Evolutionary conservation across 768 basidiomycete genomes (phyloP).

Genomic region (Tubosaeta sp.): DNA sequence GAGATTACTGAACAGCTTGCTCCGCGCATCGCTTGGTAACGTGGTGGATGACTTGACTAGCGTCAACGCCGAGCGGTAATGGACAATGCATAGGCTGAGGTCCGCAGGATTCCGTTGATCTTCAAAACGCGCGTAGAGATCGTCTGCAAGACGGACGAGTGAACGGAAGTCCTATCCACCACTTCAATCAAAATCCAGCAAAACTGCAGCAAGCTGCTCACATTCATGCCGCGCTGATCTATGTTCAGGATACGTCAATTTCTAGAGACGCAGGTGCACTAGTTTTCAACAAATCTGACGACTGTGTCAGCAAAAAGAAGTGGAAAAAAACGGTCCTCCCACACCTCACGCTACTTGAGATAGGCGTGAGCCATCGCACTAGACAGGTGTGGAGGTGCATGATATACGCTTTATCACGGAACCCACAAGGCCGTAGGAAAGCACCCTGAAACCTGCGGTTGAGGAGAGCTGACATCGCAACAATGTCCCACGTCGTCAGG

Average conservation of each 20-base stretch:
- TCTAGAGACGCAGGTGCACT: background rate
- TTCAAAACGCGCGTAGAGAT: constrained; percentile 23
- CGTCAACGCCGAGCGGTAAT: constrained; percentile 25
- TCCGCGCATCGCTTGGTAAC: constrained; percentile 17
- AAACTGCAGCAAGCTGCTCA: constrained; percentile 6
- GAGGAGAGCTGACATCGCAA: constrained; percentile 3
- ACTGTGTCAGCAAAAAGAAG: constrained; percentile 1
- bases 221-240: constrained; percentile 12
- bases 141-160: constrained; percentile 23
- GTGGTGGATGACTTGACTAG: constrained; percentile 15
- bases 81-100: constrained; percentile 24
- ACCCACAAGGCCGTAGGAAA: constrained; percentile 10
- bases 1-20: constrained; percentile 27
- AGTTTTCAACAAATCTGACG: background rate
- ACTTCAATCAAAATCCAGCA: background rate
- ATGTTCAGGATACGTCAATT: background rate
- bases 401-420: constrained; percentile 10
- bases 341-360: constrained; percentile 6
- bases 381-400: constrained; percentile 4
- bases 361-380: constrained; percentile 12
- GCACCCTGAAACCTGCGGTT: background rate
- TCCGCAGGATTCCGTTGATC: constrained; percentile 17
- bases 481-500: background rate
- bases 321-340: constrained; percentile 2
- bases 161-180: constrained; percentile 18